Percentiles rank a stretch among this genome's conserved stretches.
Conservation (phyloP, 257 asterid species). For the Ajuga chamaepitys region DNA sequence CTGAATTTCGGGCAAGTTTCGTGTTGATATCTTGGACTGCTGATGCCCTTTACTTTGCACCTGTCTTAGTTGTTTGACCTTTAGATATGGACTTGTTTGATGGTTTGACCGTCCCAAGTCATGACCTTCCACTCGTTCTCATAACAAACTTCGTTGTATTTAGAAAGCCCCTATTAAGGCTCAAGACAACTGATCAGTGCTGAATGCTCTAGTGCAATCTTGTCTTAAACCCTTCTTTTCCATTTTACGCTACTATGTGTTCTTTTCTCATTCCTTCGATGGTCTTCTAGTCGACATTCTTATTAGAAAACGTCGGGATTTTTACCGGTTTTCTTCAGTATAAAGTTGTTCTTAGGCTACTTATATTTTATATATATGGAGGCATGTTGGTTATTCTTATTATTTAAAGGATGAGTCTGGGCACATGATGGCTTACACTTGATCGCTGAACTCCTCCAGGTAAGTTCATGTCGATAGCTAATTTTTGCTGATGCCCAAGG, state of each 20-base stretch:
- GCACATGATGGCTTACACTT: conserved; percentile 94
- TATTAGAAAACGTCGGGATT: no score
- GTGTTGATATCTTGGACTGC: conserved; percentile 32
- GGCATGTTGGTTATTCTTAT: not conserved
- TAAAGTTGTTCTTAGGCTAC: not conserved
- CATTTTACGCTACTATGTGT: no score
- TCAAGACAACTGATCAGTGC: no score
- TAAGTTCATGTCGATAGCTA: conserved; percentile 64
- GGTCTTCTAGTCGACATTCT: no score
- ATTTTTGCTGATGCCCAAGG: conserved; percentile 58
- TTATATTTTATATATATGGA: not conserved
- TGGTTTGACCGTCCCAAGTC: not conserved
- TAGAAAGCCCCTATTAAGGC: no score
- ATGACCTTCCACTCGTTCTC: not conserved
- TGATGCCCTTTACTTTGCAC: conserved; percentile 52
- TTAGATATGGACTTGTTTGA: not conserved
- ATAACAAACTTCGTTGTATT: not conserved
- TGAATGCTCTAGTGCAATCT: no score
- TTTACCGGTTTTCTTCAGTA: not conserved
- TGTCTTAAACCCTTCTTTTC: no score
- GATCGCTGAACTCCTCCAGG: conserved; percentile 92
- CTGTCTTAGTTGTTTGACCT: conserved; percentile 11
- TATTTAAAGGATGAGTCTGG: conserved; percentile 36
- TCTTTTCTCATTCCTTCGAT: no score
- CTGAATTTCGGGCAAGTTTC: conserved; percentile 65